Base-by-base conservation (phyloP, 2,329 filamentous ascomycete species). In the Blumeriella jaapii region DNA sequence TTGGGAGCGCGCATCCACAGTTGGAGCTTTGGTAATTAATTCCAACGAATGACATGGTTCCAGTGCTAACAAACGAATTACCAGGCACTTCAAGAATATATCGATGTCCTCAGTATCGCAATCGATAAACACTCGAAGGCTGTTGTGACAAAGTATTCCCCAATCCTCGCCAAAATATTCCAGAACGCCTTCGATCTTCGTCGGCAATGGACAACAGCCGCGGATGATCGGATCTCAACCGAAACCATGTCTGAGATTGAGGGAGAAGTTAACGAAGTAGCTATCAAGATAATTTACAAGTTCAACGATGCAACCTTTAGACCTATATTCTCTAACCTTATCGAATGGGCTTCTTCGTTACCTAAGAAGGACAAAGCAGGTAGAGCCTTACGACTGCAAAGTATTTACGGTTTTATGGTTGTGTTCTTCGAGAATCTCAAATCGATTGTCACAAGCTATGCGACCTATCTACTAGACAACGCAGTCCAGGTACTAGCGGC, bases 251-350 rank as follows among this genome's bases (percentile, higher is more conserved):
- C 65, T 13, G 63, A 67, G 26, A 64, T 85, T 9, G 84, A 93
- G 54, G 61, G 63, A 2, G 63, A 66, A 8, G 53, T 83, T 46
- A 80, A 84, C 54, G 71, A 79, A 7, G 74, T 81, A 9, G 74
- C 78, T 0, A 71, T 98, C 40, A 82, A 85, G 59, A 91, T 95
- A 77, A 82, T 94, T 35, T 85, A 93, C 65, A 96, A 96, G 65
- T 72, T 98, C 42, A 96, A 95, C 60, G 91, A 98, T 55, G 78
- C 82, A 1, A 76, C 82, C 0, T 98, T 98, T 74, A 72, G 87
- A 9, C 93, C 91, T 1, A 76, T 98, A 44, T 98, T 96, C 63
- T 70, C 77, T 11, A 74, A 80, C 45, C 64, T 95, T n/a, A 68
- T 93, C 29, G 84, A 93, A 38, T 95, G 87, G 82, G 71, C 65